Base-by-base conservation (phyloP, 2,329 filamentous ascomycete genomes). In the Fusarium sp. region DNA sequence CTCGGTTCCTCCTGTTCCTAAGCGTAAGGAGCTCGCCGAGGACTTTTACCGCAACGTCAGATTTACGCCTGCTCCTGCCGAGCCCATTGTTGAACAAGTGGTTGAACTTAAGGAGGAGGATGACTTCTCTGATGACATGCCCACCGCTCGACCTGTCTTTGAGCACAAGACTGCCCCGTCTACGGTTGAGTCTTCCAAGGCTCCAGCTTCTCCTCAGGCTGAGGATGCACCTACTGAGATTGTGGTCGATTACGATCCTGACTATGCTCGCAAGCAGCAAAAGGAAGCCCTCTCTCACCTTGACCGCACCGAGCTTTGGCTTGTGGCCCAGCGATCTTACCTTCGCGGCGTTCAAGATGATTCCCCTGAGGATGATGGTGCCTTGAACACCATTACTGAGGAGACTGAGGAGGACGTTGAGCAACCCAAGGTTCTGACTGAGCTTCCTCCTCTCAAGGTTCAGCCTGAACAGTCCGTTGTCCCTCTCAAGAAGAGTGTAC, bases 241-340 rank as follows among this genome's bases (percentile, higher is more conserved):
- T 39, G 84, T 90, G 26, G 85, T 85, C 43, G 90, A 92, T 69
- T 93, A 92, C 74, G 92, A 94, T 67, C 88, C 93, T 58, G 85
- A 88, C 63, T 97, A 97, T 75, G 86, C 90, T 47, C 85, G 87
- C 54, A 92, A 93, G 77, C 88, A 97, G 66, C 87, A 92, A 75
- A 84, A 91, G 69, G 86, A 86, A 43, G 90, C 92, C 9, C 83
- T 90, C 21, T 88, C 87, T n/a, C 93, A 94, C 74, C 82, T 96
- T 52, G 93, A 96, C 78, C 90, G 94, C 66, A 98, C 95, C 6
- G 91, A 92, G 73, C 80, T 93, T 44, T 98, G 95, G 95, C 87
- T 98, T 31, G 84, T 89, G 72, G 92, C 94, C 9, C 95, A 98
- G 78, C 90, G 90, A 59, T 85, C 89, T 15, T 96, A 97, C 73